These are phyloP conservation scores for Colletotrichum plurivorum DNA, from an alignment of 2,329 filamentous ascomycete genomes.

Conservation along the genomic window DNA sequence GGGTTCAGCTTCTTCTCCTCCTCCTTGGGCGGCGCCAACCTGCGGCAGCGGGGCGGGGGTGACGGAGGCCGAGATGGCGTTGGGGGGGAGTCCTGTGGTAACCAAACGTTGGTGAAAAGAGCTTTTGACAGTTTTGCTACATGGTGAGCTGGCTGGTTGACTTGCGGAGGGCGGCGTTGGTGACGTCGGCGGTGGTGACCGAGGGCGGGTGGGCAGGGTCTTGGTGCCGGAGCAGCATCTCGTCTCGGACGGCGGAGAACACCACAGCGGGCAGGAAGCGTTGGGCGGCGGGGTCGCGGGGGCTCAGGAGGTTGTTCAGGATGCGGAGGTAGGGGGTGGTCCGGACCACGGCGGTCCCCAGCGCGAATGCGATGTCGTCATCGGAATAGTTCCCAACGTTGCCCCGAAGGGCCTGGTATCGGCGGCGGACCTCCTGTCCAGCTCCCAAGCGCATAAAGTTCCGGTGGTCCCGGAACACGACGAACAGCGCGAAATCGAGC, in stretches of 20 bases:
- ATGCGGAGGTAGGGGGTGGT: not conserved
- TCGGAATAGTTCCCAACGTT: constrained; percentile 4
- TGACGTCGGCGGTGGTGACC: constrained; percentile 7
- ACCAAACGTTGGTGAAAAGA: not conserved
- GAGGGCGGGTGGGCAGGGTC: not conserved
- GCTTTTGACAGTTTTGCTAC: not conserved
- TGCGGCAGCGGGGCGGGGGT: too few relatives aligned
- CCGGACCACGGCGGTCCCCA: not conserved
- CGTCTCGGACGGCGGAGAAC: not conserved
- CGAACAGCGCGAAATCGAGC: constrained; percentile 9
- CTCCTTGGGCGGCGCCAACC: too few relatives aligned
- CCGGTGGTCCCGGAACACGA: not conserved
- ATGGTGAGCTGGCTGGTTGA: not conserved
- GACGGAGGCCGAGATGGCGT: too few relatives aligned
- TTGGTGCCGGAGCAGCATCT: constrained; percentile 7
- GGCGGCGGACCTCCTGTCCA: not conserved
- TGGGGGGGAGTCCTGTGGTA: not conserved
- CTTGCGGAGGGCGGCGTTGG: not conserved
- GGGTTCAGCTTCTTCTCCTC: too few relatives aligned
- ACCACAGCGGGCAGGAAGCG: not conserved
- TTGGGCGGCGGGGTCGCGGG: not conserved
- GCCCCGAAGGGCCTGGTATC: constrained; percentile 5
- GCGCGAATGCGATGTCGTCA: not conserved
- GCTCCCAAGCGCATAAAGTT: not conserved
- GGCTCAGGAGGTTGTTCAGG: constrained; percentile 16